Evolutionary conservation across 345 rosid genomes (phyloP), one percentile per base, ranked within the genome.

Genomic region (Adansonia digitata): DNA sequence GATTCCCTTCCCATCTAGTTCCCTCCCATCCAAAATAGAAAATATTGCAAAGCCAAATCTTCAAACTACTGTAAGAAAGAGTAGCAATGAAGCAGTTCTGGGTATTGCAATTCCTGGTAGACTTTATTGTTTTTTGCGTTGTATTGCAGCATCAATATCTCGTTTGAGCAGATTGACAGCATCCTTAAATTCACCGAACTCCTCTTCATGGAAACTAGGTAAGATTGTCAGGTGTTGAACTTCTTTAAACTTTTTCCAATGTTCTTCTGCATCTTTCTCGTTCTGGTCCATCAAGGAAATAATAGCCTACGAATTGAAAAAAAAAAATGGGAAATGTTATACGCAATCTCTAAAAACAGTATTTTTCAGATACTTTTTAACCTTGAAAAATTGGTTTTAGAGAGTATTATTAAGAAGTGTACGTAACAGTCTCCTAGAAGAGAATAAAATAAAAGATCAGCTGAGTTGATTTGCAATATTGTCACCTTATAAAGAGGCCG

Each of bases 401-500:
- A n/a, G n/a, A n/a, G n/a, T n/a, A n/a, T n/a, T n/a, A n/a, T n/a
- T n/a, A n/a, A n/a, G n/a, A n/a, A n/a, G n/a, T n/a, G n/a, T n/a
- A n/a, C n/a, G n/a, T n/a, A n/a, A n/a, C n/a, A n/a, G n/a, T n/a
- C n/a, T n/a, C n/a, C n/a, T n/a, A n/a, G n/a, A n/a, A n/a, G n/a
- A n/a, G n/a, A n/a, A n/a, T n/a, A n/a, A n/a, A n/a, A n/a, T n/a
- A n/a, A n/a, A n/a, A n/a, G n/a, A n/a, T n/a, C n/a, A n/a, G n/a
- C n/a, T n/a, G n/a, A n/a, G n/a, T n/a, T n/a, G n/a, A 35, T 10
- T 6, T 7, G 43, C 31, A 14, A 14, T 13, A 20, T 15, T 15
- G 15, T 31, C 40, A 79, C 94, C 89, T 85, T 84, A 75, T 83
- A 86, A 5, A 87, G 81, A 29, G 89, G 91, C 31, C 83, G 85